Conservation (phyloP, 2,329 filamentous ascomycete species). For the Verticillium isaacii region DNA sequence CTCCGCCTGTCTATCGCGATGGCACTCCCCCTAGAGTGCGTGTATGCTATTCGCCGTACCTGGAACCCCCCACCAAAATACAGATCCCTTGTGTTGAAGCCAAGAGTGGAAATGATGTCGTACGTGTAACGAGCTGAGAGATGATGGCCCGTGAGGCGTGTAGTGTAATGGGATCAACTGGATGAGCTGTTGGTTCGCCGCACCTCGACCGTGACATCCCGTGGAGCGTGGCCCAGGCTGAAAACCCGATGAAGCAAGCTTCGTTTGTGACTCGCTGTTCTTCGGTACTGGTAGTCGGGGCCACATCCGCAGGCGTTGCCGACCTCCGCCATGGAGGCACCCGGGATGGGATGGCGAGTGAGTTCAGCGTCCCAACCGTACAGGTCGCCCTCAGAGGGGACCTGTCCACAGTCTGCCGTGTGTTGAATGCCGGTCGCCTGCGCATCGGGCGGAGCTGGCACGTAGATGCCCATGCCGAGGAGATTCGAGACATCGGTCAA, state of each 20-base stretch:
- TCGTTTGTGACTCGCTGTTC: conserved; percentile 20
- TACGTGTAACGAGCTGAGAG: neutral
- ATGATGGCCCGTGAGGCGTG: neutral
- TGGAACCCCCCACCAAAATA: neutral
- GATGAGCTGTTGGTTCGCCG: conserved; percentile 10
- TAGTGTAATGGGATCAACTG: conserved; percentile 2
- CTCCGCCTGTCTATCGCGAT: neutral
- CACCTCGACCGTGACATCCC: conserved; percentile 5
- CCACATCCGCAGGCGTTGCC: conserved; percentile 2
- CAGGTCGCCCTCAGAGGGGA: conserved; percentile 30
- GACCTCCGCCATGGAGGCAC: conserved; percentile 3
- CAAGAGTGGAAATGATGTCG: neutral
- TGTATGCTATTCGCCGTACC: neutral
- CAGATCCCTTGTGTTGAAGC: neutral
- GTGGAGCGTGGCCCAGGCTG: conserved; percentile 15
- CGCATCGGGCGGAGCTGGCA: conserved; percentile 22
- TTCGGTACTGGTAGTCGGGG: conserved; percentile 19
- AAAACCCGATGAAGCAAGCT: conserved; percentile 37
- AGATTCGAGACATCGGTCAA: conserved; percentile 33
- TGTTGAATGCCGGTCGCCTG: conserved; percentile 19
- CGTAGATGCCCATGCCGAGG: conserved; percentile 16
- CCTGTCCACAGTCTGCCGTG: conserved; percentile 19
- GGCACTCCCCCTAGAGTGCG: neutral
- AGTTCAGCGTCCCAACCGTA: conserved; percentile 53
- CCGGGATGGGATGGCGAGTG: conserved; percentile 19